Conservation (phyloP, 1,284 basidiomycete species). For the Leccinum cinnamomeum region DNA sequence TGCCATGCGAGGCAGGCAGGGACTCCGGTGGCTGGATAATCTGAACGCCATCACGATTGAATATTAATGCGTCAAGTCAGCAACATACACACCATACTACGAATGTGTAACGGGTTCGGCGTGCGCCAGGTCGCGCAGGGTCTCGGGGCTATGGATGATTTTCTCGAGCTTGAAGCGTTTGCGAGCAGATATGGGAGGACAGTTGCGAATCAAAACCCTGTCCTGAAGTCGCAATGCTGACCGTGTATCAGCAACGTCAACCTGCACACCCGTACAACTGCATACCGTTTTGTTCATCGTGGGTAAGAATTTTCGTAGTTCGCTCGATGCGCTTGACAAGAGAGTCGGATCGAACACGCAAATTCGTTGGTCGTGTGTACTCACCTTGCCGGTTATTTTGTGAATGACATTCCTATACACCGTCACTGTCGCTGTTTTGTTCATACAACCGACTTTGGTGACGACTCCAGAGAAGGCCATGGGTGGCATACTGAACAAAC, state of each 20-base stretch:
- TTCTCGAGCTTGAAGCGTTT: conserved; percentile 72
- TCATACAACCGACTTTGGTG: conserved; percentile 76
- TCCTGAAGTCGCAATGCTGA: conserved; percentile 66
- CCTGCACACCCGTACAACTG: conserved; percentile 32
- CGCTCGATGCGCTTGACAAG: conserved; percentile 59
- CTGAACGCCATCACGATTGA: neutral
- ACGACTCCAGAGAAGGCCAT: conserved; percentile 71
- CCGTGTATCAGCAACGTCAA: conserved; percentile 16
- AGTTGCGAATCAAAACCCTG: conserved; percentile 73
- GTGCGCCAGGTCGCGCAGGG: conserved; percentile 48
- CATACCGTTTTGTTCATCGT: conserved; percentile 64
- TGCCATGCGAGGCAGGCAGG: neutral
- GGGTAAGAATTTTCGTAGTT: conserved; percentile 73
- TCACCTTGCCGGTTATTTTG: conserved; percentile 70
- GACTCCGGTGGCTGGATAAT: neutral
- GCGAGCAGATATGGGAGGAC: conserved; percentile 71
- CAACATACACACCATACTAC: conserved; percentile 7
- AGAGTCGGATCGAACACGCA: conserved; percentile 8
- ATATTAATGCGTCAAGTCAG: conserved; percentile 3
- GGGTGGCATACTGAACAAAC: conserved; percentile 58
- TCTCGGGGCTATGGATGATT: conserved; percentile 64
- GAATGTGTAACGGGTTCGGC: conserved; percentile 2
- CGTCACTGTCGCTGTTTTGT: conserved; percentile 78
- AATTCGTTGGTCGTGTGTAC: conserved; percentile 13
- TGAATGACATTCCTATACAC: conserved; percentile 71